These are phyloP conservation scores for Diutina sp. DNA, from an alignment of 1,139 yeast genomes.

Conservation along the genomic window DNA sequence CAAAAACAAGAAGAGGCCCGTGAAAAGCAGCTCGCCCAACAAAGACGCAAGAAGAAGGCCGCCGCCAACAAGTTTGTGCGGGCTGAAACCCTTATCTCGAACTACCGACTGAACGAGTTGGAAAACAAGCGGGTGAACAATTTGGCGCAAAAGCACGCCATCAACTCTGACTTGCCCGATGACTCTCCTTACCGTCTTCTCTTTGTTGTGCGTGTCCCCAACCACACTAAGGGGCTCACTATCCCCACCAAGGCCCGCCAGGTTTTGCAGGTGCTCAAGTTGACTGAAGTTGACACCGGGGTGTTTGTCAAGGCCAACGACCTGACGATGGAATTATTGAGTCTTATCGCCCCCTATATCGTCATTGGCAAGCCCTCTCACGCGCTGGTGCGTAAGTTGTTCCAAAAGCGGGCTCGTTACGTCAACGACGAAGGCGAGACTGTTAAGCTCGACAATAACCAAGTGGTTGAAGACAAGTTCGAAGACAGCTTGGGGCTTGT, in stretches of 20 bases:
- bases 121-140: conserved; percentile 59
- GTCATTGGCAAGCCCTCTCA: conserved; percentile 65
- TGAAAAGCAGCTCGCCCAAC: conserved; percentile 4
- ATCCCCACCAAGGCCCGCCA: conserved; percentile 57
- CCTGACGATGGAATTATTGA: conserved; percentile 45
- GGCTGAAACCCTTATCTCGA: conserved; percentile 61
- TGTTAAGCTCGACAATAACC: conserved; percentile 55
- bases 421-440: conserved; percentile 19
- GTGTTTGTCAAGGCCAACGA: conserved; percentile 54
- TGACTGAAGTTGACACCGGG: conserved; percentile 49
- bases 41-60: conserved; percentile 18
- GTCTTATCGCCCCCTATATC: conserved; percentile 57
- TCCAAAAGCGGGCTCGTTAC: conserved; percentile 54
- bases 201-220: conserved; percentile 56
- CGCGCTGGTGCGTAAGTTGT: conserved; percentile 53
- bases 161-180: neutral
- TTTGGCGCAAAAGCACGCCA: conserved; percentile 29
- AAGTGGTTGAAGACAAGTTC: conserved; percentile 56
- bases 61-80: conserved; percentile 42
- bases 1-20: conserved; percentile 43
- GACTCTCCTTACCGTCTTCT: conserved; percentile 23
- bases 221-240: conserved; percentile 40
- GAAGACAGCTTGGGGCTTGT: conserved; percentile 56
- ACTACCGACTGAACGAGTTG: conserved; percentile 48
- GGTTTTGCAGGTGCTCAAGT: conserved; percentile 44